These are phyloP conservation scores for Tylopilus vinaceipallidus DNA, from an alignment of 768 basidiomycete genomes.

Conservation along the genomic window DNA sequence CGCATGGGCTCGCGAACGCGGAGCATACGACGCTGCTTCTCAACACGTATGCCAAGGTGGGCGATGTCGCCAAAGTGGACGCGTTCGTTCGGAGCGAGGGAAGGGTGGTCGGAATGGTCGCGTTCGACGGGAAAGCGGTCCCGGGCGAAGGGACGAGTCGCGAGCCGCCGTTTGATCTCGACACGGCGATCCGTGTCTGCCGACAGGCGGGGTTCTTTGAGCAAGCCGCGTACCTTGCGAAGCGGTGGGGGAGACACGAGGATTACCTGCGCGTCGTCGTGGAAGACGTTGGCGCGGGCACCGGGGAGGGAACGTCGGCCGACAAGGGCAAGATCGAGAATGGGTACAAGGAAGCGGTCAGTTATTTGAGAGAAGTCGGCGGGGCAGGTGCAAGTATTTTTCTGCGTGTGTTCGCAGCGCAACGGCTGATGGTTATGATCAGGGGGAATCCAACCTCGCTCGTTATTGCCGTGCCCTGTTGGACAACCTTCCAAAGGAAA, in stretches of 20 bases:
- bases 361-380: conserved; percentile 76
- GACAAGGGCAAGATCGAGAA: conserved; percentile 37
- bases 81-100: conserved; percentile 91
- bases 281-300: conserved; percentile 67
- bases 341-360: conserved; percentile 69
- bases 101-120: conserved; percentile 33
- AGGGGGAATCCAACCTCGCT: conserved; percentile 86
- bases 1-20: conserved; percentile 85
- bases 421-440: neutral
- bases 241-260: conserved; percentile 87
- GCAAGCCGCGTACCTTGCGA: conserved; percentile 91
- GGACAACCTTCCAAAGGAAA: conserved; percentile 77
- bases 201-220: conserved; percentile 95
- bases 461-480: conserved; percentile 88
- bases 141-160: conserved; percentile 42
- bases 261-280: conserved; percentile 93
- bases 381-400: conserved; percentile 64
- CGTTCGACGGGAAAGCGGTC: conserved; percentile 16
- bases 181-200: conserved; percentile 95
- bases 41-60: conserved; percentile 96
- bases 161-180: conserved; percentile 93
- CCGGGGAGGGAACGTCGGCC: conserved; percentile 1
- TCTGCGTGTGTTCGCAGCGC: neutral
- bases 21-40: conserved; percentile 96
- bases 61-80: conserved; percentile 85